phyloP scores from a whole-genome alignment of 805 yeast species.

The Zygotorulaspora florentina region DNA sequence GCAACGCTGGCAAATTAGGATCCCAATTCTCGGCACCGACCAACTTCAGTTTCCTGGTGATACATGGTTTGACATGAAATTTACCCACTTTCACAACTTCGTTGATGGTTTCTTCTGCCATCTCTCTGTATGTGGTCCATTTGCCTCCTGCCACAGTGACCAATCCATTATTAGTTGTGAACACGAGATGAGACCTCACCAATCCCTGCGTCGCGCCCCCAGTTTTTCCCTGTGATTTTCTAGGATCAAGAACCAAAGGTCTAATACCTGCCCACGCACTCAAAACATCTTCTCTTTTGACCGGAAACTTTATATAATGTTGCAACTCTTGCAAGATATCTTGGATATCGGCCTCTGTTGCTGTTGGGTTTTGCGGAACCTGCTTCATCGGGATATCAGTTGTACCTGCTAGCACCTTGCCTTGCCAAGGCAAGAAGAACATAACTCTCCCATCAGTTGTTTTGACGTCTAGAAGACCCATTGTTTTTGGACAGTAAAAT shows the following conservation, averaged over 20 bases:
- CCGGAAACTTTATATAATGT: slow-evolving; percentile 84
- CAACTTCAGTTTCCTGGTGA: slow-evolving; percentile 47
- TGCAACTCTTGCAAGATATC: slow-evolving; percentile 85
- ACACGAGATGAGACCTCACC: slow-evolving; percentile 83
- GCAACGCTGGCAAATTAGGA: slow-evolving; percentile 65
- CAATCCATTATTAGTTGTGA: slow-evolving; percentile 67
- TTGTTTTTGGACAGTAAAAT: slow-evolving; percentile 78
- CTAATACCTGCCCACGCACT: slow-evolving; percentile 98
- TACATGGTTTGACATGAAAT: slow-evolving; percentile 40
- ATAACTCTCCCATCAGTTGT: slow-evolving; percentile 95
- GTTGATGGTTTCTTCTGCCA: slow-evolving; percentile 92
- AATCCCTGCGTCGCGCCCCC: slow-evolving; percentile 70
- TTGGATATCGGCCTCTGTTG: slow-evolving; percentile 82
- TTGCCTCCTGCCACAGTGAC: slow-evolving; percentile 94
- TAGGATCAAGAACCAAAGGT: slow-evolving; percentile 86
- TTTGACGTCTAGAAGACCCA: slow-evolving; percentile 87
- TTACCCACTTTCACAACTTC: slow-evolving; percentile 52
- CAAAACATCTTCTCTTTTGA: slow-evolving; percentile 81
- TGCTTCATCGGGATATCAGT: slow-evolving; percentile 81
- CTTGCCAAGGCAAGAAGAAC: slow-evolving; percentile 98
- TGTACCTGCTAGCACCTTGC: slow-evolving; percentile 93
- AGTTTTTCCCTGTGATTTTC: slow-evolving; percentile 44
- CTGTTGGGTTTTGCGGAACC: slow-evolving; percentile 72
- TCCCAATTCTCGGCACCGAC: slow-evolving; percentile 83
- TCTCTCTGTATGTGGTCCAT: slow-evolving; percentile 97